Conservation (phyloP, 192 early-diverging fungal genomes). For the Gigaspora rosea region DNA sequence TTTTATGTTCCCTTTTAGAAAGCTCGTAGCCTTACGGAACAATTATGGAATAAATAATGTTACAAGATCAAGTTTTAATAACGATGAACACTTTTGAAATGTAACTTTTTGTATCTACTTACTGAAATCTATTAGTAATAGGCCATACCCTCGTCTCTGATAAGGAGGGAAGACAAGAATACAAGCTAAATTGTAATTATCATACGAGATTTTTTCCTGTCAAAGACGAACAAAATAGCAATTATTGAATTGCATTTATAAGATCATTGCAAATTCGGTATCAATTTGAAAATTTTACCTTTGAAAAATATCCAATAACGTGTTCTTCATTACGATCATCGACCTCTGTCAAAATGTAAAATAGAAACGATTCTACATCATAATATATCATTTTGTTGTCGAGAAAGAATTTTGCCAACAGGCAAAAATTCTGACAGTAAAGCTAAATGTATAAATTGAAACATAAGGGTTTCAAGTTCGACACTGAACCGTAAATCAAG, state of each 20-base stretch:
- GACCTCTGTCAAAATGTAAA: slow-evolving; percentile 81
- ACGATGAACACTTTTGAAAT: neutral
- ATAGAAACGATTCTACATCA: slow-evolving; percentile 91
- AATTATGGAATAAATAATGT: neutral
- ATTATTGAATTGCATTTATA: neutral
- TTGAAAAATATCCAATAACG: slow-evolving; percentile 95
- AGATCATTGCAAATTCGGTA: neutral
- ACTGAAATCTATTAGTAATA: slow-evolving; percentile 91
- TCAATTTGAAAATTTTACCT: slow-evolving; percentile 52
- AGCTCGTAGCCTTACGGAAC: slow-evolving; percentile 26
- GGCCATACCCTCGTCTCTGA: slow-evolving; percentile 83
- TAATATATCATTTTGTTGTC: slow-evolving; percentile 98
- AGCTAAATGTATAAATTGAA: slow-evolving; percentile 49
- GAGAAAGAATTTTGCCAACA: slow-evolving; percentile 92
- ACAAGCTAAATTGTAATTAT: slow-evolving; percentile 88
- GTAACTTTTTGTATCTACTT: slow-evolving; percentile 39
- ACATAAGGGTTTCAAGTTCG: neutral
- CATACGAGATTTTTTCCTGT: slow-evolving; percentile 83
- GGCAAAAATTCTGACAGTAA: slow-evolving; percentile 93
- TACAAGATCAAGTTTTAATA: neutral
- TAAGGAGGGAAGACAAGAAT: slow-evolving; percentile 86
- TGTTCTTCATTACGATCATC: slow-evolving; percentile 52
- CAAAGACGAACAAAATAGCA: slow-evolving; percentile 10
- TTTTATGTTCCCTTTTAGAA: slow-evolving; percentile 18
- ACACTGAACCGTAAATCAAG: neutral